Base-by-base conservation (phyloP, 2,329 filamentous ascomycete species). In the Chalara sp. region DNA sequence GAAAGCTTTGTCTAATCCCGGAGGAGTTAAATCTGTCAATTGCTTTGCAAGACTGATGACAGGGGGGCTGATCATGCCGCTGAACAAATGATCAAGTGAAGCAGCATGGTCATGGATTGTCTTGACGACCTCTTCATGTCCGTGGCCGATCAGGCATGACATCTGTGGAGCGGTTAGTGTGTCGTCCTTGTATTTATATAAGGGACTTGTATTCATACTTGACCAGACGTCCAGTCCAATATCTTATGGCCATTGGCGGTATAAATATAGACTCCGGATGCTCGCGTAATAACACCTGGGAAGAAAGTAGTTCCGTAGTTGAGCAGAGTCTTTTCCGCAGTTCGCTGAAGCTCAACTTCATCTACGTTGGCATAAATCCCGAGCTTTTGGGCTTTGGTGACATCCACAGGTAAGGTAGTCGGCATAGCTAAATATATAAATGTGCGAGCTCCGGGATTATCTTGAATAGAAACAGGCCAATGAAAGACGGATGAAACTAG, bases 51-150 rank as follows among this genome's bases (percentile, higher is more conserved):
- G 69, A n/a, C 71, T 67, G 12, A 83, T 67, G 0, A 83, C 80
- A 0, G 80, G 80, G 1, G 72, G 72, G 1, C 72, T 76, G 2
- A 82, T 63, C 79, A 83, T 83, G 48, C 73, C 74, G 29, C 72
- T 78, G 64, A 81, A 76, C 6, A 83, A 70, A 56, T 84, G 79
- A 55, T 83, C 80, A 5, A 83, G 72, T 6, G 73, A 60, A 3
- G 65, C 68, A 10, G 74, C 75, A 57, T 80, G 70, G 1, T 74
- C 63, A 21, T 66, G 57, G 30, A 82, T 74, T 0, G 74, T 73
- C 47, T 76, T 64, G 29, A 81, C 77, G 47, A 83, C 75, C 53
- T 84, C 78, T 0, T 76, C 74, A 56, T 82, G 73, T 1, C 72
- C 73, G 58, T 83, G 80, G 6, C 79, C 79, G 1, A 83, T 66